These are phyloP conservation scores for Botryotinia globosa DNA, from an alignment of 2,329 filamentous ascomycete species.

Conservation along the genomic window DNA sequence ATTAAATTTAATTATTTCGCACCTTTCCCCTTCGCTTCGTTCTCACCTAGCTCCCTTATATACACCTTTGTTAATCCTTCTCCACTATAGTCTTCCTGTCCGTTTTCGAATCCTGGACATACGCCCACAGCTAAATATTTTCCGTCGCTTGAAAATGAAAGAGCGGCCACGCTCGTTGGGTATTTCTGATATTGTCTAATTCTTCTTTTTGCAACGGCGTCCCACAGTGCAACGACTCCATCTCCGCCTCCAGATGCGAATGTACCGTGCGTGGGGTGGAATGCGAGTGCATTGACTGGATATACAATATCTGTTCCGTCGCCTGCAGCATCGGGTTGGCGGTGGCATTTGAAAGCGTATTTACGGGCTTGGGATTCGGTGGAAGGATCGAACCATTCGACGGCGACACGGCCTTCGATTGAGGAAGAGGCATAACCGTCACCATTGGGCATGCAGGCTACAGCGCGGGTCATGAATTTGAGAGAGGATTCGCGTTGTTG, in stretches of 20 bases:
- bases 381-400: conserved; percentile 96
- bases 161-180: conserved; percentile 57
- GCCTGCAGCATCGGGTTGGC: conserved; percentile 64
- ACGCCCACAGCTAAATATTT: conserved; percentile 63
- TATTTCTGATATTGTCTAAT: conserved; percentile 68
- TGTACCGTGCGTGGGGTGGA: conserved; percentile 62
- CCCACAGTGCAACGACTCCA: conserved; percentile 69
- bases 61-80: conserved; percentile 74
- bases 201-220: conserved; percentile 67
- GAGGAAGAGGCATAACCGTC: conserved; percentile 87
- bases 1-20: conserved; percentile 30
- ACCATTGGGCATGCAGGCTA: conserved; percentile 95
- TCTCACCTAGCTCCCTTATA: conserved; percentile 79
- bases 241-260: conserved; percentile 73
- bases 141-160: conserved; percentile 63
- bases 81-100: conserved; percentile 70
- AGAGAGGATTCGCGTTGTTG: conserved; percentile 90
- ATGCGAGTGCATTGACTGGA: conserved; percentile 68
- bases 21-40: conserved; percentile 59
- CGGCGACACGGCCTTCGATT: conserved; percentile 92
- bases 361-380: conserved; percentile 85
- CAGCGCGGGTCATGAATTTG: conserved; percentile 91
- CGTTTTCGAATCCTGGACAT: conserved; percentile 68
- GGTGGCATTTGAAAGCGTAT: conserved; percentile 98
- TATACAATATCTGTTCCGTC: conserved; percentile 65